Evolutionary conservation across 2,329 filamentous ascomycete species (phyloP).

Genomic region (Colletotrichum lentis): DNA sequence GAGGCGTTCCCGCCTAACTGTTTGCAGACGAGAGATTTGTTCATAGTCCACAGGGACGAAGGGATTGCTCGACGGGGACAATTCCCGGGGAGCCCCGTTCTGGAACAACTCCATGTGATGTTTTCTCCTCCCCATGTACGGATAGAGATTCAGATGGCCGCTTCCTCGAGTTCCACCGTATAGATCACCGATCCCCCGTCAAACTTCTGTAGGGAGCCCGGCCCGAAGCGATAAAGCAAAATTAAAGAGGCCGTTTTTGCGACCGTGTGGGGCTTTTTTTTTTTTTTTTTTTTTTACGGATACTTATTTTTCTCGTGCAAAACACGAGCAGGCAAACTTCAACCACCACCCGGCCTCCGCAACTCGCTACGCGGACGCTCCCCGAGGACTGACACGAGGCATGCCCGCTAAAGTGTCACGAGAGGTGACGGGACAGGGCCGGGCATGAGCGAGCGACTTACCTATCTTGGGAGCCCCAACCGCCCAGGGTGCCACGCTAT

Average conservation of each 20-base stretch:
- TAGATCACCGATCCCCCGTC: slow-evolving; percentile 19
- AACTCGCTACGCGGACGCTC: not conserved
- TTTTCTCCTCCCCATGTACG: not conserved
- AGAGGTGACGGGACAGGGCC: not conserved
- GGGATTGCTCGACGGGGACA: not conserved
- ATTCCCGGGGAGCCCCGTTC: not conserved
- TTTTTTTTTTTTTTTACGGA: too few relatives aligned
- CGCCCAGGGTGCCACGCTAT: slow-evolving; percentile 34
- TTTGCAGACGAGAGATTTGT: not conserved
- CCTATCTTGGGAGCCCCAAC: slow-evolving; percentile 23
- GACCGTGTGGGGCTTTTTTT: not conserved
- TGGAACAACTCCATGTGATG: too few relatives aligned
- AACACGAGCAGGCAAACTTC: not conserved
- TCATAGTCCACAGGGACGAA: not conserved
- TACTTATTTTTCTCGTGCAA: not conserved
- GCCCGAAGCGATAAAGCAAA: slow-evolving; percentile 20
- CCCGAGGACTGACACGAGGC: not conserved
- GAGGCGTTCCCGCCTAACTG: not conserved
- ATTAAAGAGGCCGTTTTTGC: not conserved
- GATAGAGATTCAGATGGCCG: too few relatives aligned
- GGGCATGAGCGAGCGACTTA: slow-evolving; percentile 9
- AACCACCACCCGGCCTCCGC: not conserved
- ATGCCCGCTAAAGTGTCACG: not conserved
- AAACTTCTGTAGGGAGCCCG: slow-evolving; percentile 17
- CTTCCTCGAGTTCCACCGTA: slow-evolving; percentile 6